phyloP scores from a whole-genome alignment of 495 filamentous ascomycete species.

The Mytilinidion resinicola region DNA sequence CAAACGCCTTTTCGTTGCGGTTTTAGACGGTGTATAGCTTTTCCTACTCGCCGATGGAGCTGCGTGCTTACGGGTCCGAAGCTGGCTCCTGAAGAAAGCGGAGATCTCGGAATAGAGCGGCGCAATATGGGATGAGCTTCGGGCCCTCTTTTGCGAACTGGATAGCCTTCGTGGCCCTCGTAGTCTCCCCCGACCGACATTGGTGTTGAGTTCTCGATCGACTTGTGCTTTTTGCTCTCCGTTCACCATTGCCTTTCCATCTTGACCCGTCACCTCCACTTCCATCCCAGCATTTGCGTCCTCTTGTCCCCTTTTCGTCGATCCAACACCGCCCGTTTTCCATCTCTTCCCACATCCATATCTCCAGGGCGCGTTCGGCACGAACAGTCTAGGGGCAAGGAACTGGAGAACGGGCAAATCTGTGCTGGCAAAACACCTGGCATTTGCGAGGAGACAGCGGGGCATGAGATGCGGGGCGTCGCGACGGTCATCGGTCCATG shows the following conservation, averaged over 20 bases:
- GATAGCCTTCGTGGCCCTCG: no score
- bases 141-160: no score
- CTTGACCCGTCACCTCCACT: not conserved
- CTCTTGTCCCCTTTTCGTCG: not conserved
- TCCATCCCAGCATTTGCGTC: no score
- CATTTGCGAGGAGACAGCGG: slow-evolving; percentile 13
- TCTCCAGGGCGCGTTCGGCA: not conserved
- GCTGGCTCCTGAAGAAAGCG: slow-evolving; percentile 2
- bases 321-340: not conserved
- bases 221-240: not conserved
- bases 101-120: slow-evolving; percentile 7
- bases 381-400: slow-evolving; percentile 29
- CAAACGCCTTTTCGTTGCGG: no score
- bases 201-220: not conserved
- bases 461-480: slow-evolving; percentile 16
- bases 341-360: slow-evolving; percentile 31
- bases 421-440: slow-evolving; percentile 17
- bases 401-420: slow-evolving; percentile 29
- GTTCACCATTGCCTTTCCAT: slow-evolving; percentile 3
- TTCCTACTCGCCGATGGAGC: not conserved
- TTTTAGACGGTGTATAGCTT: no score
- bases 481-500: slow-evolving; percentile 24
- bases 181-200: not conserved
- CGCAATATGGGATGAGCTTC: not conserved
- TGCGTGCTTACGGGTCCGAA: not conserved